Base-by-base conservation (phyloP, 805 yeast genomes). In the Wickerhamiella alocasiicola region DNA sequence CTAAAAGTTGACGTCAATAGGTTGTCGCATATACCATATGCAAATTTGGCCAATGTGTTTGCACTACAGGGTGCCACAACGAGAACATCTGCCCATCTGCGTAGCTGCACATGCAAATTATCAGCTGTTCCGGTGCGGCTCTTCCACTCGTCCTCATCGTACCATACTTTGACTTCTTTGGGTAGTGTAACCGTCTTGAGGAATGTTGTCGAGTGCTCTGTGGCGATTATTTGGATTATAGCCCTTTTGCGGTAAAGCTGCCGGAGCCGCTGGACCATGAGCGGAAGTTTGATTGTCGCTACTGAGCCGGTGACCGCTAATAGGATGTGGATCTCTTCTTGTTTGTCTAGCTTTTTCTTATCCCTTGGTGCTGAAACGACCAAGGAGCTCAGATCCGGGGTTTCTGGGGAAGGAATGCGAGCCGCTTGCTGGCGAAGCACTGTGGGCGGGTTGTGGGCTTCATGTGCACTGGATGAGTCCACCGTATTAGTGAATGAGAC, bases 231-330 rank as follows among this genome's bases (percentile, higher is more conserved):
- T 59, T 87, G 95, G 46, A 87, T 81, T 3, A 85, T 76, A 3
- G 85, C 78, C 44, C 74, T 76, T 36, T 74, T 73, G 6, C 64
- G 74, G 60, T 81, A 88, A 5, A 79, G 68, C 57, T 83, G 82
- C 56, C 78, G 79, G 37, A 91, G 67, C 57, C 84, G 83, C 55
- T 80, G 94, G 48, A 91, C 83, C 29, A 91, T 84, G 49, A 80
- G 60, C 0, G 95, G 95, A 17, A 91, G 78, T 59, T 91, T 91
- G 47, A 91, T 84, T 2, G 97, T 83, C 4, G 98, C 98, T 3
- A 91, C 96, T 2, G 94, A 81, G 1, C 98, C 98, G 1, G 97
- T 83, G 15, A 93, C 94, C 15, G 93, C 98, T 31, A 91, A 66
- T 43, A 91, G 65, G 32, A 91, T 77, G 59, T 91, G 98, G 43